A percentile compares a stretch with the other conserved stretches of the same genome.
Evolutionary conservation across 129 eudicot genomes (phyloP).

Genomic region (Smallanthus sonchifolius): DNA sequence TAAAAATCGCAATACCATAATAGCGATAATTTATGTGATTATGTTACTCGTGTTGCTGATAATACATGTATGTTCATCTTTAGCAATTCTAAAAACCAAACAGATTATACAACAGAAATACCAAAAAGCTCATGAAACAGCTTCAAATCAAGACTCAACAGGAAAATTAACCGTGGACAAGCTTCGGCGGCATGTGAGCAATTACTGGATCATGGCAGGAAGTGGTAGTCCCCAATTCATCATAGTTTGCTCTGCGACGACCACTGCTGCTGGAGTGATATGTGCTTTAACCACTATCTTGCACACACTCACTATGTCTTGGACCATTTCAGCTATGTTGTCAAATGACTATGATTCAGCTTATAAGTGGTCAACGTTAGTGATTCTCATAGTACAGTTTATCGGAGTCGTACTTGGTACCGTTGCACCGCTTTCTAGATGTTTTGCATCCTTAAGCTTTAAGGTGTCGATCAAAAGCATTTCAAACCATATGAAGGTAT

Average conservation of each 20-base stretch:
- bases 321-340: not conserved
- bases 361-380: not conserved
- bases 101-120: slow-evolving; percentile 4
- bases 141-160: not conserved
- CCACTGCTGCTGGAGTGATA: not conserved
- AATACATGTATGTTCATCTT: slow-evolving; percentile 8
- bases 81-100: slow-evolving; percentile 1
- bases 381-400: not conserved
- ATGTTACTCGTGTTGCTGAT: slow-evolving; percentile 1
- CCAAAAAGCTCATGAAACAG: not conserved
- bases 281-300: not conserved
- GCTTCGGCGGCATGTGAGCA: not conserved
- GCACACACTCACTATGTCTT: not conserved
- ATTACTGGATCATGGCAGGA: not conserved
- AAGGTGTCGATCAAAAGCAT: not conserved
- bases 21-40: not conserved
- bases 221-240: not conserved
- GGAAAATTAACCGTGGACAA: not conserved
- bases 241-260: not conserved
- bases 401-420: not conserved
- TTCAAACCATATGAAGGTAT: not conserved
- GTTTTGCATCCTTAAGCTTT: not conserved
- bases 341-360: not conserved
- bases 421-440: not conserved
- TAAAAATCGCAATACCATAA: not conserved